Evolutionary conservation across 495 filamentous ascomycete genomes (phyloP).

Genomic region (Trichoderma parareesei): DNA sequence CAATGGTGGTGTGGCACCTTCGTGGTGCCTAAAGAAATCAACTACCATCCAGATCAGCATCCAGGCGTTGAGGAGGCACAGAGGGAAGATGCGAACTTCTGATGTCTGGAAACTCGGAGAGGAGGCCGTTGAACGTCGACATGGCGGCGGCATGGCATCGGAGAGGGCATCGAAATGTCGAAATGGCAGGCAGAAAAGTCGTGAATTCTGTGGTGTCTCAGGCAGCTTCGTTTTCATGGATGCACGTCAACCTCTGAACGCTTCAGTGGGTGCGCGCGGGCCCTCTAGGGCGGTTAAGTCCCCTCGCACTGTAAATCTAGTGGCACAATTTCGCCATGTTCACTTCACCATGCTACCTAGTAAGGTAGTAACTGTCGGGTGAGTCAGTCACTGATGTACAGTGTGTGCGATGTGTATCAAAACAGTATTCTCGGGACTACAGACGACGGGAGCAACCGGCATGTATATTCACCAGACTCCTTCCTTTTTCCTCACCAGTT

Average conservation of each 20-base stretch:
- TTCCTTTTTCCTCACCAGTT: too few relatives aligned
- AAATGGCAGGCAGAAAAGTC: background rate
- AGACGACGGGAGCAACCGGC: too few relatives aligned
- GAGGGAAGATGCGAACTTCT: constrained; percentile 29
- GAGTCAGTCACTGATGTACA: too few relatives aligned
- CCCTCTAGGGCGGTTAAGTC: too few relatives aligned
- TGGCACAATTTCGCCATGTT: too few relatives aligned
- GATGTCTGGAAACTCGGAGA: constrained; percentile 61
- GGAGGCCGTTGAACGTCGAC: constrained; percentile 32
- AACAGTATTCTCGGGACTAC: too few relatives aligned
- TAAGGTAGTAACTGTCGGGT: too few relatives aligned
- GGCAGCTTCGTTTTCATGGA: background rate
- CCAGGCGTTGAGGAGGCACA: background rate
- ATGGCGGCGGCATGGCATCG: constrained; percentile 12
- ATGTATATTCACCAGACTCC: too few relatives aligned
- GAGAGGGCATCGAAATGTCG: background rate
- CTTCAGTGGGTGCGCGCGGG: too few relatives aligned
- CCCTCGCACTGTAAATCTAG: too few relatives aligned
- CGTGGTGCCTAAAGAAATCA: constrained; percentile 70
- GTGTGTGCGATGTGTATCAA: too few relatives aligned
- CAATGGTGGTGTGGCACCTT: constrained; percentile 51
- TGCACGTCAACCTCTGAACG: background rate
- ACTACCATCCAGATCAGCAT: constrained; percentile 36
- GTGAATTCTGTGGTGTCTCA: background rate
- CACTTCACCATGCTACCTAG: too few relatives aligned